These are phyloP conservation scores for Alternaria angustiovoidea DNA, from an alignment of 2,329 filamentous ascomycete genomes.

Conservation along the genomic window DNA sequence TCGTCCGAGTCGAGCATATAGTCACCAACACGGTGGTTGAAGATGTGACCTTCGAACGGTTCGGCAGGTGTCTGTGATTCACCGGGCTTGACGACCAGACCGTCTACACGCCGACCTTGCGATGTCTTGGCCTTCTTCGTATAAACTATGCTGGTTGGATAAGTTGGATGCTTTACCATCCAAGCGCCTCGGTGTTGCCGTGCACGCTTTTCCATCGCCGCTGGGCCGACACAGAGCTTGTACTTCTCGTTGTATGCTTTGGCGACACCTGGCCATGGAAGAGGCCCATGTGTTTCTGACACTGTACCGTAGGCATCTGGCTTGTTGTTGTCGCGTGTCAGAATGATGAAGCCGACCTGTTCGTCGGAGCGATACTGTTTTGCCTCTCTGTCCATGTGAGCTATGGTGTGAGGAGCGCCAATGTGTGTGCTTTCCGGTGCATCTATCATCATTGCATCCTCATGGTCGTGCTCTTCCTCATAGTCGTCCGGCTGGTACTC, in stretches of 20 bases:
- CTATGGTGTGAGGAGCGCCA: background rate
- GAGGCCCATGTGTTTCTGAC: constrained; percentile 16
- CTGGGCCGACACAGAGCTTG: constrained; percentile 2
- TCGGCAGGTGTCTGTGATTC: background rate
- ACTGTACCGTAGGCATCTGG: constrained; percentile 14
- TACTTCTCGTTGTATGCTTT: constrained; percentile 19
- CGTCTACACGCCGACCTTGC: background rate
- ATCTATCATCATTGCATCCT: too few relatives aligned
- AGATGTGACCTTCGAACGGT: background rate
- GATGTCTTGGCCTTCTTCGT: constrained; percentile 1
- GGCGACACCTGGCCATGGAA: constrained; percentile 14
- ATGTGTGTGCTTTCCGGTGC: background rate
- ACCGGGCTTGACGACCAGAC: background rate
- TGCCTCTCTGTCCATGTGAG: background rate
- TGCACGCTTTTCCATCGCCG: constrained; percentile 23
- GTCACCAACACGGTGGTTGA: background rate
- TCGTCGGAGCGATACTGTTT: constrained; percentile 5
- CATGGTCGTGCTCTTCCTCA: background rate
- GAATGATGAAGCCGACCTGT: constrained; percentile 22
- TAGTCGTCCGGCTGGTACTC: background rate
- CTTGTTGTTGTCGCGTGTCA: constrained; percentile 22
- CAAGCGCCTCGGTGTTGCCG: constrained; percentile 13
- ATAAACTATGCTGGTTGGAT: constrained; percentile 16
- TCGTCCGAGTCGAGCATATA: too few relatives aligned
- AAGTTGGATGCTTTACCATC: constrained; percentile 10